Conservation (phyloP, 768 basidiomycete genomes). For the Mycena rebaudengoi region DNA sequence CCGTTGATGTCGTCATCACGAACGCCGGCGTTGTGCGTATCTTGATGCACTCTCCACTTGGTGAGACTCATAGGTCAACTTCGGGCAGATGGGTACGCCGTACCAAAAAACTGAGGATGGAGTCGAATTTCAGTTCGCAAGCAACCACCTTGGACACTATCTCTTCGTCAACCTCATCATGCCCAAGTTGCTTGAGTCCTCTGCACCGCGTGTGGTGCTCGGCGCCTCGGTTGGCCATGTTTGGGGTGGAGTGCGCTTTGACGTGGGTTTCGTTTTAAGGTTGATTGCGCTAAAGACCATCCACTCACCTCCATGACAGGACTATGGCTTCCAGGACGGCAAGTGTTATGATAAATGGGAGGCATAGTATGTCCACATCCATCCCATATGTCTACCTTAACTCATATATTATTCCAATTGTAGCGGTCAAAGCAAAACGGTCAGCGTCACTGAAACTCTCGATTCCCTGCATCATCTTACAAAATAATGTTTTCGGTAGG, state of each 20-base stretch:
- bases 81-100: slow-evolving; percentile 28
- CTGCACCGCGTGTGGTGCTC: slow-evolving; percentile 8
- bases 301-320: background rate
- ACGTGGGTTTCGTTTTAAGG: background rate
- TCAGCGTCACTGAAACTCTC: background rate
- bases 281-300: background rate
- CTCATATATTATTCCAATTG: background rate
- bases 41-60: background rate
- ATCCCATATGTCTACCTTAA: background rate
- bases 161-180: slow-evolving; percentile 33
- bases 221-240: slow-evolving; percentile 8
- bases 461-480: background rate
- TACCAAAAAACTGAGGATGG: slow-evolving; percentile 29
- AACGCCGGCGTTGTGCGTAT: slow-evolving; percentile 29
- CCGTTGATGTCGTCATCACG: slow-evolving; percentile 29
- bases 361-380: slow-evolving; percentile 13
- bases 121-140: slow-evolving; percentile 31
- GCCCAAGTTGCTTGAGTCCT: slow-evolving; percentile 15
- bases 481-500: background rate
- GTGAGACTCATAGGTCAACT: background rate
- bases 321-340: slow-evolving; percentile 1
- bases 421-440: slow-evolving; percentile 15
- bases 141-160: slow-evolving; percentile 32
- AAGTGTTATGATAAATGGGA: slow-evolving; percentile 16
- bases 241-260: slow-evolving; percentile 13